A percentile compares a stretch with the other conserved stretches of the same genome.
Evolutionary conservation across 306 rosid species (phyloP).

Genomic region (Corylus americana): DNA sequence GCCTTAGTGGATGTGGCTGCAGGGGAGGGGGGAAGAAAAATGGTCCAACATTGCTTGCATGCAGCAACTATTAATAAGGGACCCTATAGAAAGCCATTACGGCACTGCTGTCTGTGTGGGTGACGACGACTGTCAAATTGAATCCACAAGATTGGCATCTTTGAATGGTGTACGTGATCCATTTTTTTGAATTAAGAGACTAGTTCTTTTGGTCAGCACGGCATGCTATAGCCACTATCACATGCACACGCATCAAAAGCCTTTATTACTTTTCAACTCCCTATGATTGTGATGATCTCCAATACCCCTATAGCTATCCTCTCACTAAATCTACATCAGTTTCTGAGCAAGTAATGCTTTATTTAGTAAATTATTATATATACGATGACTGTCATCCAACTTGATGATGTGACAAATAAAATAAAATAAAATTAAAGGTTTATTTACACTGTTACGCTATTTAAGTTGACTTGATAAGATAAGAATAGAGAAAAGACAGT

Average conservation of each 20-base stretch:
- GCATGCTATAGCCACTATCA: conserved; percentile 10
- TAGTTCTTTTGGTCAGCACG: conserved; percentile 38
- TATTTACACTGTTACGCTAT: no score
- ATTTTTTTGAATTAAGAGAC: not conserved
- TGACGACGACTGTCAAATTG: not conserved
- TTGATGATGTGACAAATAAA: no score
- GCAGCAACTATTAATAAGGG: conserved; percentile 28
- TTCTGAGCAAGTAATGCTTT: no score
- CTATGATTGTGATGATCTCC: not conserved
- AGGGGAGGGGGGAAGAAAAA: not conserved
- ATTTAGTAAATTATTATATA: no score
- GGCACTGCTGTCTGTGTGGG: conserved; percentile 39
- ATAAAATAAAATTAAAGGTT: no score
- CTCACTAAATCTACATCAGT: no score
- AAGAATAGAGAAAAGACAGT: no score
- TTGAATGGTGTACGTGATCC: conserved; percentile 35
- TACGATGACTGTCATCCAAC: no score
- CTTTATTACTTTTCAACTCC: not conserved
- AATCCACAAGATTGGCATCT: conserved; percentile 59
- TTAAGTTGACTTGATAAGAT: no score
- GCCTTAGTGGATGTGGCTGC: conserved; percentile 24
- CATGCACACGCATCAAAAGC: not conserved
- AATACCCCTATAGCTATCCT: no score
- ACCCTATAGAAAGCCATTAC: conserved; percentile 44
- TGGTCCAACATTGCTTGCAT: conserved; percentile 51